Percentiles rank a stretch among this genome's conserved stretches.
These are phyloP conservation scores for Candida glucosophila DNA, from an alignment of 1,139 yeast genomes.

Conservation along the genomic window DNA sequence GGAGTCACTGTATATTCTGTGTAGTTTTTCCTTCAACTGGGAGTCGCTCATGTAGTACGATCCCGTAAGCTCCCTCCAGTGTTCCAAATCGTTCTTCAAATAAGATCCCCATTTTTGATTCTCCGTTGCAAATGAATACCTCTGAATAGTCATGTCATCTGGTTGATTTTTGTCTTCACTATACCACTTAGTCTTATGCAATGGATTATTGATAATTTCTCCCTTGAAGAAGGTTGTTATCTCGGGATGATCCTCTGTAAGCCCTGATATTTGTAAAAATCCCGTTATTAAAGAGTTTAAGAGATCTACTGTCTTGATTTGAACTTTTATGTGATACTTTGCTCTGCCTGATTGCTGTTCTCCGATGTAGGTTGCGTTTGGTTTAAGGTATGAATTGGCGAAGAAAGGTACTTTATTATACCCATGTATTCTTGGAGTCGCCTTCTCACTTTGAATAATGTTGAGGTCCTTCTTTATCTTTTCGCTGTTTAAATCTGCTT, in stretches of 20 bases:
- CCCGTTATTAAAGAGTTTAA: slow-evolving; percentile 60
- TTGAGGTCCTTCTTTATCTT: too few species aligned
- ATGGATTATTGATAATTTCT: slow-evolving; percentile 63
- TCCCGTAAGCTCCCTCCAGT: slow-evolving; percentile 75
- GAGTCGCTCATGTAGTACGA: slow-evolving; percentile 15
- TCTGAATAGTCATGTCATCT: slow-evolving; percentile 10
- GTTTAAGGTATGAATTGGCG: slow-evolving; percentile 38
- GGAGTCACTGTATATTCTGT: slow-evolving; percentile 21
- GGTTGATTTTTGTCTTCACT: slow-evolving; percentile 8
- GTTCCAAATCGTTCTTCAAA: slow-evolving; percentile 72
- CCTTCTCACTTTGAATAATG: too few species aligned
- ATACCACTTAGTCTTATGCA: slow-evolving; percentile 15
- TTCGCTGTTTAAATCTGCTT: too few species aligned
- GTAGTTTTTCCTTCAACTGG: slow-evolving; percentile 19
- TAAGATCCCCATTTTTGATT: too few species aligned
- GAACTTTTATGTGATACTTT: slow-evolving; percentile 64
- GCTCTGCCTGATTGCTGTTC: slow-evolving; percentile 67
- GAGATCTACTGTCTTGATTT: slow-evolving; percentile 61
- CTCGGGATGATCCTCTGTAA: slow-evolving; percentile 69
- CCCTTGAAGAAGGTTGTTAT: slow-evolving; percentile 84
- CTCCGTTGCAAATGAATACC: slow-evolving; percentile 33
- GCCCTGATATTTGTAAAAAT: slow-evolving; percentile 68
- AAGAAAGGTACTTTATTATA: slow-evolving; percentile 11
- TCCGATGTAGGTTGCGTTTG: slow-evolving; percentile 60
- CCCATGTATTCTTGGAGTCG: too few species aligned